These are phyloP conservation scores for Pyrenochaeta sp. DNA, from an alignment of 2,329 filamentous ascomycete genomes.

Conservation along the genomic window DNA sequence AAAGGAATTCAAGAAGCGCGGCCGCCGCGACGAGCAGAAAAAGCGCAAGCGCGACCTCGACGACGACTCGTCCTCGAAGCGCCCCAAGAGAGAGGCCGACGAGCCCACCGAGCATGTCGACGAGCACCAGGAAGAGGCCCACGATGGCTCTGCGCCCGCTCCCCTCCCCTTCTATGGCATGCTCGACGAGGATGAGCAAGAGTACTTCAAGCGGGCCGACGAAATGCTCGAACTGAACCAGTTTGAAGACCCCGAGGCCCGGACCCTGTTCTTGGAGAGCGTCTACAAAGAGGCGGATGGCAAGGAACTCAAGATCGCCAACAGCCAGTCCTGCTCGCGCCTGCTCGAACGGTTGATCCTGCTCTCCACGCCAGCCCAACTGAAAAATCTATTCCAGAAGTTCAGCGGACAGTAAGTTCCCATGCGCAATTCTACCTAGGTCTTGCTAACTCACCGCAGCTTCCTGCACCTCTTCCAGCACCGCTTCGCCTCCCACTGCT, in stretches of 20 bases:
- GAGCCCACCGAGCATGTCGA: constrained; percentile 19
- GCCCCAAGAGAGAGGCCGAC: constrained; percentile 33
- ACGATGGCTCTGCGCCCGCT: constrained; percentile 41
- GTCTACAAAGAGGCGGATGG: constrained; percentile 86
- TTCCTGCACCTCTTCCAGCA: constrained; percentile 92
- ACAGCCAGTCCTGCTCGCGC: constrained; percentile 92
- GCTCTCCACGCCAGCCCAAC: constrained; percentile 77
- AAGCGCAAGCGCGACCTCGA: constrained; percentile 54
- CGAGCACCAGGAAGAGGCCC: constrained; percentile 24
- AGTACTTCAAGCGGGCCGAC: constrained; percentile 91
- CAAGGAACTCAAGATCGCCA: constrained; percentile 95
- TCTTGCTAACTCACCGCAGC: constrained; percentile 45
- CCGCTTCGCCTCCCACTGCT: constrained; percentile 96
- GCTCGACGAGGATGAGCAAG: constrained; percentile 90
- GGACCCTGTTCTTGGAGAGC: constrained; percentile 68
- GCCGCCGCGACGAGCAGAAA: constrained; percentile 59
- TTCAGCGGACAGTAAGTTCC: constrained; percentile 75
- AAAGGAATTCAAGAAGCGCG: constrained; percentile 65
- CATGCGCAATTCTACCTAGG: not conserved
- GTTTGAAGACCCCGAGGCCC: constrained; percentile 75
- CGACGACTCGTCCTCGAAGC: constrained; percentile 47
- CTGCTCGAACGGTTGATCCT: constrained; percentile 91
- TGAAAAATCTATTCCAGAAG: constrained; percentile 84
- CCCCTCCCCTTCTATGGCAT: constrained; percentile 87
- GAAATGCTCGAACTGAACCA: constrained; percentile 89